phyloP scores from a whole-genome alignment of 2,329 filamentous ascomycete species.

The Fusarium metavorans region DNA sequence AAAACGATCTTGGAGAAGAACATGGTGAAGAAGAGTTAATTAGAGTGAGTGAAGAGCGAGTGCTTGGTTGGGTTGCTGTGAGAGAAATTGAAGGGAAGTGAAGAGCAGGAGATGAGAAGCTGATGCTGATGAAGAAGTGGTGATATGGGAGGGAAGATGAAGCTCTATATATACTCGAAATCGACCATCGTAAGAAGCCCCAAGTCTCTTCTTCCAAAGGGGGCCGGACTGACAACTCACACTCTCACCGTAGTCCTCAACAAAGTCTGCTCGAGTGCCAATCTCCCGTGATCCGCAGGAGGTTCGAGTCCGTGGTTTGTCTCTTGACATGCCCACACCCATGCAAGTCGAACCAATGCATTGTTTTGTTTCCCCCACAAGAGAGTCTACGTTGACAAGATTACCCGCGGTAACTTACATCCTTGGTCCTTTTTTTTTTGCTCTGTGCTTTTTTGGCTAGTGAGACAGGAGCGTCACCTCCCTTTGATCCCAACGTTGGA shows the following conservation, averaged over 20 bases:
- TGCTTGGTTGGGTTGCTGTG: not conserved
- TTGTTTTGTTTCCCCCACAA: not conserved
- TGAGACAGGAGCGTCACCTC: not conserved
- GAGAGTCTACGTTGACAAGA: not conserved
- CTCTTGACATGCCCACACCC: not conserved
- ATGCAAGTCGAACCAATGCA: not conserved
- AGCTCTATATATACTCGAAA: conserved; percentile 28
- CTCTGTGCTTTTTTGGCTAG: not conserved
- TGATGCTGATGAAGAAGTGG: conserved; percentile 19
- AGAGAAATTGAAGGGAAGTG: conserved; percentile 21
- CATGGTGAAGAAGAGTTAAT: conserved; percentile 40
- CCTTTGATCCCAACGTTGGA: not conserved
- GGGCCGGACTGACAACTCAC: conserved; percentile 4
- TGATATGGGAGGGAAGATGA: conserved; percentile 15
- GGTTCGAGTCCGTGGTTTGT: not conserved
- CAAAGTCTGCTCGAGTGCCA: not conserved
- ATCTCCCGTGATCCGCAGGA: not conserved
- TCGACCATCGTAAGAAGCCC: not conserved
- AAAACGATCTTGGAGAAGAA: conserved; percentile 46
- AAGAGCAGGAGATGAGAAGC: conserved; percentile 20
- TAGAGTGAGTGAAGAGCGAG: conserved; percentile 2
- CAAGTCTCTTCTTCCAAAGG: not conserved
- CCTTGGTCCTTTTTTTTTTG: not conserved
- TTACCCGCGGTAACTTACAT: not conserved
- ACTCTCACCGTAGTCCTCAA: conserved; percentile 10